Evolutionary conservation across 2,329 filamentous ascomycete genomes (phyloP), one percentile per base, ranked within the genome.

Genomic region (Incumbomyces delicatus): DNA sequence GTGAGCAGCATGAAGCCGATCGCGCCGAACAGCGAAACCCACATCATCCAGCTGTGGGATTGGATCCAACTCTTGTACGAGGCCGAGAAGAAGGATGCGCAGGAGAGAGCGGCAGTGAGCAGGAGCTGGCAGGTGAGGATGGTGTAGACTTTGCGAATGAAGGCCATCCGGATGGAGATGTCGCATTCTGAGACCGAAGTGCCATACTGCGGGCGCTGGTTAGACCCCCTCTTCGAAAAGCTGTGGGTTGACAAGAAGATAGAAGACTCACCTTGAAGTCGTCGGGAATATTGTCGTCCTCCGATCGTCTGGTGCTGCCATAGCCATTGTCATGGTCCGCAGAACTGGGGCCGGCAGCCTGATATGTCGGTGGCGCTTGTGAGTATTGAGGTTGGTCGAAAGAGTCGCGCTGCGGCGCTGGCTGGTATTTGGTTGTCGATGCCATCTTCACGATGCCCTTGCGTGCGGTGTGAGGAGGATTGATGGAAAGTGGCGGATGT

Each of bases 41-140:
- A 92, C 74, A 96, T 85, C 65, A 95, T 74, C 74, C 79, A 89
- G 42, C 79, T 76, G 59, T 95, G 83, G 48, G 71, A 71, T 64
- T 95, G 88, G 59, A 98, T 90, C 87, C 89, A 98, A 43, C 58
- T 60, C 64, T 83, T 87, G 74, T 96, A 98, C 47, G 73, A 69
- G 10, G 67, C 60, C 69, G 79, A 94, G 68, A 87, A 85, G 76
- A 96, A 96, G 56, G 85, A 92, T 57, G 95, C 69, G 51, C 82
- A 78, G 70, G 85, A 88, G 56, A 96, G 75, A 52, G 77, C 75
- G 32, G 83, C 84, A 6, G 92, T 98, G 48, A 83, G 80, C 61
- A 96, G 73, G 45, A 98, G 81, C 66, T 98, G 92, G 43, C 87
- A 81, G n/a, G 92, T 94, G 70, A 98, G 76, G 67, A 98, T 98